phyloP scores from a whole-genome alignment of 306 rosid species.

The Sphenostylis stenocarpa region DNA sequence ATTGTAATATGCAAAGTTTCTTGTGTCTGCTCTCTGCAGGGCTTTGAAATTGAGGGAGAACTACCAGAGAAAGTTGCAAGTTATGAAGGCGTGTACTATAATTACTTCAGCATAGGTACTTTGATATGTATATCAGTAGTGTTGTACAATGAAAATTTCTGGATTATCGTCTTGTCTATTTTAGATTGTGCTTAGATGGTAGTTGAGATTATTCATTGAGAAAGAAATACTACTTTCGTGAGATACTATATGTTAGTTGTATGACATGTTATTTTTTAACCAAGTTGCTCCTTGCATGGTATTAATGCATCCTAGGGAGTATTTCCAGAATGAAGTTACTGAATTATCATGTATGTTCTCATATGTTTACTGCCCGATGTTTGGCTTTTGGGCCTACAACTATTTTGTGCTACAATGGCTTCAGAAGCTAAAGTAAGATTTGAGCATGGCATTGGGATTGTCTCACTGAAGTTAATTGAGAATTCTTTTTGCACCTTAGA shows the following conservation, averaged over 20 bases:
- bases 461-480: conserved; percentile 23
- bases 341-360: conserved; percentile 14
- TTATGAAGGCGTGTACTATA: conserved; percentile 91
- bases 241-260: conserved; percentile 17
- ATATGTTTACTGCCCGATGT: not conserved
- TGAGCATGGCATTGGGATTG: conserved; percentile 11
- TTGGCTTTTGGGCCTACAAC: conserved; percentile 14
- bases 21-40: conserved; percentile 54
- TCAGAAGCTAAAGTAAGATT: conserved; percentile 20
- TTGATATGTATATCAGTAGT: conserved; percentile 15
- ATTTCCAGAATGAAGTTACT: conserved; percentile 25
- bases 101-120: conserved; percentile 95
- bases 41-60: conserved; percentile 66
- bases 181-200: not conserved
- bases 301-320: conserved; percentile 2
- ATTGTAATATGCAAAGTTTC: conserved; percentile 24
- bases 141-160: not conserved
- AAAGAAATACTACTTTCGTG: conserved; percentile 19
- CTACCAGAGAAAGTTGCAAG: conserved; percentile 64
- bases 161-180: conserved; percentile 23
- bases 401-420: conserved; percentile 19
- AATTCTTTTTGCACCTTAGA: not conserved
- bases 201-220: conserved; percentile 4
- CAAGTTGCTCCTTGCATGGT: conserved; percentile 19
- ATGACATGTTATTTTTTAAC: conserved; percentile 8